phyloP scores from a whole-genome alignment of 306 rosid species.

The Canavalia gladiata region DNA sequence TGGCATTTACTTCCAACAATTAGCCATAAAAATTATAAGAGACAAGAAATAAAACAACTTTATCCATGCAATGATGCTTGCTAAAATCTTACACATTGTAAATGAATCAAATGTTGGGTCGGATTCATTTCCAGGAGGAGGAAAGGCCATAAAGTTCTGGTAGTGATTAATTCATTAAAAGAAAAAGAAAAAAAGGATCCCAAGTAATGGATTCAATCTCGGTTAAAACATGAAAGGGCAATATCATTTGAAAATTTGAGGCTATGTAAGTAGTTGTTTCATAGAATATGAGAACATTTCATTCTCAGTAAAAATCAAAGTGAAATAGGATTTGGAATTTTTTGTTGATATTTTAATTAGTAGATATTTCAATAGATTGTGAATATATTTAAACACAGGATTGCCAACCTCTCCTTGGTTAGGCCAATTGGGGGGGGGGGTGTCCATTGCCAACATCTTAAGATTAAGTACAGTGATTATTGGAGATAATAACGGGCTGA shows the following conservation, averaged over 20 bases:
- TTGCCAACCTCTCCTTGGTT: neutral
- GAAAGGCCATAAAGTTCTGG: constrained; percentile 13
- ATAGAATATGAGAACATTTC: neutral
- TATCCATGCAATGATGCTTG: constrained; percentile 1
- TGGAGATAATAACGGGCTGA: neutral
- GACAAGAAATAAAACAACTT: neutral
- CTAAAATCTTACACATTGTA: constrained; percentile 4
- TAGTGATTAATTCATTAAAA: neutral
- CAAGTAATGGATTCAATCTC: constrained; percentile 10
- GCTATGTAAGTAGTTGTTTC: neutral
- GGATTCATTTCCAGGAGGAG: neutral
- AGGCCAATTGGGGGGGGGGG: no score
- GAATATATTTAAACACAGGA: constrained; percentile 5
- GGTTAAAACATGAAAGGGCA: neutral
- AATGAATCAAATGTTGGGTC: neutral
- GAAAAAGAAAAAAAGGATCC: neutral
- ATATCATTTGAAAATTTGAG: constrained; percentile 7
- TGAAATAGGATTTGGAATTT: constrained; percentile 25
- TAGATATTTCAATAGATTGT: constrained; percentile 16
- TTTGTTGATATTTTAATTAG: neutral
- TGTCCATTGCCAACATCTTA: neutral
- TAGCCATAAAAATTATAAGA: constrained; percentile 8
- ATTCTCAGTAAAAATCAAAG: neutral
- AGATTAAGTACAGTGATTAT: neutral
- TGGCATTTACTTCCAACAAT: constrained; percentile 26